Percentiles rank a stretch among this genome's conserved stretches.
phyloP scores from a whole-genome alignment of 2,329 filamentous ascomycete genomes.

The Fusarium sp. region DNA sequence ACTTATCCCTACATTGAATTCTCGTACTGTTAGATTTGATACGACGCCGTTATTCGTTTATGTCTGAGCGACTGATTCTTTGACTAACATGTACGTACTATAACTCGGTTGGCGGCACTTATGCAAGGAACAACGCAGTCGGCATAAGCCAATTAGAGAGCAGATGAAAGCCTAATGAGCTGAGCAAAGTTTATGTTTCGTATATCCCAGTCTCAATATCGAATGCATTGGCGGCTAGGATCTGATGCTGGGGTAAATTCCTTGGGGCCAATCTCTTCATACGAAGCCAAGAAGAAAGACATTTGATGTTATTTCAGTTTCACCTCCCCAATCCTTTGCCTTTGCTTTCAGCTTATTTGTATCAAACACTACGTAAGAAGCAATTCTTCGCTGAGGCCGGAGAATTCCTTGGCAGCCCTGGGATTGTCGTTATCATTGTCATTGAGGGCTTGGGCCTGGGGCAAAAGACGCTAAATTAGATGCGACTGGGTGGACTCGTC shows the following conservation, averaged over 20 bases:
- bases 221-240: constrained; percentile 15
- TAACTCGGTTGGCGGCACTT: constrained; percentile 15
- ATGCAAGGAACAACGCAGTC: constrained; percentile 32
- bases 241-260: constrained; percentile 13
- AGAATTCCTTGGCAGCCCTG: constrained; percentile 20
- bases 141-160: constrained; percentile 14
- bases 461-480: constrained; percentile 25
- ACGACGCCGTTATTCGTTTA: not conserved
- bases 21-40: constrained; percentile 25
- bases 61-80: not conserved
- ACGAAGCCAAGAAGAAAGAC: constrained; percentile 11
- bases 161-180: constrained; percentile 23
- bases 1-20: not conserved
- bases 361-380: constrained; percentile 13
- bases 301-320: constrained; percentile 9
- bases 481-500: constrained; percentile 16
- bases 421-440: not conserved
- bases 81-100: not conserved
- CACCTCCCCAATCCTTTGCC: not conserved
- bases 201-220: constrained; percentile 23
- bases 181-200: constrained; percentile 14
- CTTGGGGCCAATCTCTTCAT: constrained; percentile 32
- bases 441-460: not conserved
- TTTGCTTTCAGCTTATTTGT: not conserved
- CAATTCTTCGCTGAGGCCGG: constrained; percentile 25